Conservation (phyloP, 805 yeast genomes). For the Yarrowia keelungensis region DNA sequence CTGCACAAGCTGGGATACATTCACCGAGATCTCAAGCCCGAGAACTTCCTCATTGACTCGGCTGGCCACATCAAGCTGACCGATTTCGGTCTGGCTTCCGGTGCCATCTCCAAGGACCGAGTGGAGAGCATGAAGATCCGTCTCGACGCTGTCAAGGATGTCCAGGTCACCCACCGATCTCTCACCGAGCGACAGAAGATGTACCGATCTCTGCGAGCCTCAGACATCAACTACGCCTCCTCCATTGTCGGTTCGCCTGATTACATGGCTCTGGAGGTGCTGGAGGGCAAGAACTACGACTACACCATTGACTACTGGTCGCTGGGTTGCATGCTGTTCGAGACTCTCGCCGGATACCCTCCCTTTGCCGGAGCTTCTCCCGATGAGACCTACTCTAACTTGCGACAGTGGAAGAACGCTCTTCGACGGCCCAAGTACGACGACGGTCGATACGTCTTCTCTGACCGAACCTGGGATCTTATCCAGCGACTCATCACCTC, state of each 20-base stretch:
- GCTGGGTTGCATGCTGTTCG: slow-evolving; percentile 95
- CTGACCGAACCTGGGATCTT: slow-evolving; percentile 95
- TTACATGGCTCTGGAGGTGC: slow-evolving; percentile 97
- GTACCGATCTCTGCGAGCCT: slow-evolving; percentile 73
- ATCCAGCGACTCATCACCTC: slow-evolving; percentile 80
- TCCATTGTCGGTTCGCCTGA: slow-evolving; percentile 98
- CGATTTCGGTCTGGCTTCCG: slow-evolving; percentile 97
- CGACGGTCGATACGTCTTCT: slow-evolving; percentile 88
- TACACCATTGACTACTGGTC: slow-evolving; percentile 99
- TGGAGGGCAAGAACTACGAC: slow-evolving; percentile 92
- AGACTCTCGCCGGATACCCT: slow-evolving; percentile 94
- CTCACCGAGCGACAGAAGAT: slow-evolving; percentile 86
- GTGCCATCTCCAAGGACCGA: slow-evolving; percentile 89
- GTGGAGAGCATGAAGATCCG: slow-evolving; percentile 85
- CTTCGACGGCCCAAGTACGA: slow-evolving; percentile 89
- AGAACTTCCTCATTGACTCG: slow-evolving; percentile 86
- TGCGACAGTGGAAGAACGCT: slow-evolving; percentile 90
- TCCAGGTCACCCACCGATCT: slow-evolving; percentile 73
- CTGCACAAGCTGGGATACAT: slow-evolving; percentile 94
- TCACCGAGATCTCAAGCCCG: slow-evolving; percentile 96
- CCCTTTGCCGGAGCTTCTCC: slow-evolving; percentile 94
- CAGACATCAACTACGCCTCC: slow-evolving; percentile 85
- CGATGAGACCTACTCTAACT: slow-evolving; percentile 92
- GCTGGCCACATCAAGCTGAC: slow-evolving; percentile 92
- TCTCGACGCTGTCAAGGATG: slow-evolving; percentile 73